Evolutionary conservation across 2,329 filamentous ascomycete genomes (phyloP).

Genomic region (Cytospora schulzeri): DNA sequence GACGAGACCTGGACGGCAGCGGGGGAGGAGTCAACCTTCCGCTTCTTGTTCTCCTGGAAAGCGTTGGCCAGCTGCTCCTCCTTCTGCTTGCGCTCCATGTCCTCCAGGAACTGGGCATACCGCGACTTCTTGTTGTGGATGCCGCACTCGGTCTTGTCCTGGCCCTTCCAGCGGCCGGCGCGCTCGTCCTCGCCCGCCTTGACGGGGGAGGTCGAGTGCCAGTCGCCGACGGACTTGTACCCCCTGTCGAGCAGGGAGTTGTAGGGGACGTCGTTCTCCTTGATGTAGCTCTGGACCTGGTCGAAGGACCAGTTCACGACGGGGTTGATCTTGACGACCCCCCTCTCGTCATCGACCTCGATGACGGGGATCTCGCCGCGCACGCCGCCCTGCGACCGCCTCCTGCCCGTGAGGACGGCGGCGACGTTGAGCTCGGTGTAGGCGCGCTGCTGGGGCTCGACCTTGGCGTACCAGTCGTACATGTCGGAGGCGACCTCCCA

Average conservation of each 20-base stretch:
- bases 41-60: conserved; percentile 26
- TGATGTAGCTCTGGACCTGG: conserved; percentile 86
- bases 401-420: conserved; percentile 88
- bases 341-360: conserved; percentile 84
- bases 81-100: conserved; percentile 59
- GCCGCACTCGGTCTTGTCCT: conserved; percentile 93
- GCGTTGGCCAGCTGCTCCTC: conserved; percentile 28
- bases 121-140: conserved; percentile 98
- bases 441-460: conserved; percentile 90
- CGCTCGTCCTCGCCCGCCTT: conserved; percentile 92
- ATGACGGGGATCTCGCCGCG: conserved; percentile 88
- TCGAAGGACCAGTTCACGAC: conserved; percentile 91
- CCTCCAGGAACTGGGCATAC: conserved; percentile 81
- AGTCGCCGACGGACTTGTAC: conserved; percentile 99
- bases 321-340: conserved; percentile 96
- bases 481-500: conserved; percentile 85
- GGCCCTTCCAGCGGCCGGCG: conserved; percentile 94
- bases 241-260: conserved; percentile 87
- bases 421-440: conserved; percentile 86
- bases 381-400: conserved; percentile 90
- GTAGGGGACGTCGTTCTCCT: conserved; percentile 86
- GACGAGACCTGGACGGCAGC: conserved; percentile 27
- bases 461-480: conserved; percentile 97
- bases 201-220: conserved; percentile 94
- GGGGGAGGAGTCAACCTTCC: conserved; percentile 22